Base-by-base conservation (phyloP, 208 protist species). In the Sergeia podlipaevii region DNA sequence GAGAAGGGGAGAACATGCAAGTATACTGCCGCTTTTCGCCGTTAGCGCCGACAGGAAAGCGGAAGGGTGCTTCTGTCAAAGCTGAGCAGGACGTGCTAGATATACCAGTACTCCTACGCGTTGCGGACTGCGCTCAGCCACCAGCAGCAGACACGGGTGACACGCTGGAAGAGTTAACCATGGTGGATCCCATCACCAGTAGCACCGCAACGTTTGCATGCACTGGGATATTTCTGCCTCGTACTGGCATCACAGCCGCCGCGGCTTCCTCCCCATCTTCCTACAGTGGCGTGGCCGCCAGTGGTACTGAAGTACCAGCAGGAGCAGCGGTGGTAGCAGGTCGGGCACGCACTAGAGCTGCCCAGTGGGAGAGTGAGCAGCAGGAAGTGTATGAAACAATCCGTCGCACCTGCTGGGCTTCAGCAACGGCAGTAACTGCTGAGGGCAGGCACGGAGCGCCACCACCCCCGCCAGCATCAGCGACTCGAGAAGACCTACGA, bases 11-110 rank as follows among this genome's bases (percentile, higher is more conserved):
- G n/a, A 8, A 6, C 13, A 87, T 87, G 80, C 71, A 71, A 33
- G 80, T 87, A 1, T 87, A 68, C 44, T 82, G 75, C 37, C 74
- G 80, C 15, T 87, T 87, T 43, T 67, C 80, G 2, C 71, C 71
- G 13, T 41, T 51, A 24, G 24, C 38, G 26, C 18, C 45, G 28
- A 17, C 38, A 3, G 27, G 36, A 7, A 21, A n/a, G 24, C 28
- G 21, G 36, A 30, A 11, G 17, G 3, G 15, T 17, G 28, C 24
- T 20, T 2, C 8, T n/a, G 37, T 29, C 18, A 30, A 15, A 38
- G 46, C 4, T 65, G 29, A 10, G 1, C 39, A 33, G 11, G 57
- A 18, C 50, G 51, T 34, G 41, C 65, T 13, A 32, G 49, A 50
- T 34, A 36, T 71, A 10, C 57, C 45, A 30, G n/a, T 73, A 20